A percentile compares a stretch with the other conserved stretches of the same genome.
Conservation (phyloP, 225 moss, liverwort and hornwort species). For the Marchantia polymorpha region DNA sequence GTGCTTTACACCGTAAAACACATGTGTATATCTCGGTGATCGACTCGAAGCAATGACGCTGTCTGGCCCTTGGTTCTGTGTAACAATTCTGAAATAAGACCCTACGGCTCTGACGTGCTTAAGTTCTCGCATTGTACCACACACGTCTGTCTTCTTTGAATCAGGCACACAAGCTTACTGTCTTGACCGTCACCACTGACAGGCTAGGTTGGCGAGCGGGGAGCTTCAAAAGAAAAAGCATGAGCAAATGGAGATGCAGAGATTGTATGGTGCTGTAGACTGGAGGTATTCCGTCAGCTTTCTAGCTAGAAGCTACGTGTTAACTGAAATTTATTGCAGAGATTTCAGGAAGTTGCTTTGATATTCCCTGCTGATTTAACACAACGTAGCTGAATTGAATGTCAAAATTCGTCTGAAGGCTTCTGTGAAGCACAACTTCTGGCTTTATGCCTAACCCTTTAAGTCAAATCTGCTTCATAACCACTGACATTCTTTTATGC, state of each 20-base stretch:
- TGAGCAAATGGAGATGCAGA: slow-evolving; percentile 87
- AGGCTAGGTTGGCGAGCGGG: slow-evolving; percentile 80
- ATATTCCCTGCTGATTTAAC: not conserved
- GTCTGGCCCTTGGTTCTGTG: too few species aligned
- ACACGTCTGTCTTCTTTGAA: not conserved
- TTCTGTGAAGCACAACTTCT: not conserved
- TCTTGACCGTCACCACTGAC: slow-evolving; percentile 7
- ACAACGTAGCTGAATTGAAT: too few species aligned
- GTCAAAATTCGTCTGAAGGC: not conserved
- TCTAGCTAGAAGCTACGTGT: not conserved
- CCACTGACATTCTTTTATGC: not conserved
- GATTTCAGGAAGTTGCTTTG: not conserved
- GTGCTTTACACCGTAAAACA: too few species aligned
- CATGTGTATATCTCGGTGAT: too few species aligned
- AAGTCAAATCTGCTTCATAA: not conserved
- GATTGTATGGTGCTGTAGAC: slow-evolving; percentile 75
- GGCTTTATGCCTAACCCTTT: not conserved
- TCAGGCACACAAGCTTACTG: slow-evolving; percentile 1
- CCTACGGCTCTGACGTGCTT: too few species aligned
- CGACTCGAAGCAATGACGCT: too few species aligned
- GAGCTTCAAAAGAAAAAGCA: slow-evolving; percentile 73
- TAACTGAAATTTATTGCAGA: too few species aligned
- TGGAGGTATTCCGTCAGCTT: slow-evolving; percentile 50
- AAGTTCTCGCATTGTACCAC: not conserved
- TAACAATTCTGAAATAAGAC: too few species aligned